These are phyloP conservation scores for Hanseniaspora thailandica DNA, from an alignment of 805 yeast genomes.

Conservation along the genomic window DNA sequence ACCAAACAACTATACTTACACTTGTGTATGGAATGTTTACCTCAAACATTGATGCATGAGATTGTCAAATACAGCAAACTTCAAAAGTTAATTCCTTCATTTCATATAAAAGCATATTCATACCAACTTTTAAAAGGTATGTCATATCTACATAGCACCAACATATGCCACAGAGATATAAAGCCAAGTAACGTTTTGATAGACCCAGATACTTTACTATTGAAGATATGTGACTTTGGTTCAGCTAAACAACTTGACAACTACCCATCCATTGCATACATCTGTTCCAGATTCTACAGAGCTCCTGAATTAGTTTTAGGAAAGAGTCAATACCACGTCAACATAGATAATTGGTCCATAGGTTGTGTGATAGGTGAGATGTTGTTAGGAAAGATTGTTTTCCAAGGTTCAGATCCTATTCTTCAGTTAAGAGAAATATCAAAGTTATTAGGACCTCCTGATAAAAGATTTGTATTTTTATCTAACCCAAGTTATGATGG, in stretches of 20 bases:
- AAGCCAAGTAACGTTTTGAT: conserved; percentile 74
- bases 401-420: conserved; percentile 84
- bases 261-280: conserved; percentile 86
- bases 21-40: conserved; percentile 77
- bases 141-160: conserved; percentile 69
- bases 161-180: conserved; percentile 73
- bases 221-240: conserved; percentile 78
- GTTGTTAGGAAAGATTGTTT: conserved; percentile 84
- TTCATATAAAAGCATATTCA: conserved; percentile 64
- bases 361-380: conserved; percentile 96
- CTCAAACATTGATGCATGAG: conserved; percentile 67
- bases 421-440: conserved; percentile 84
- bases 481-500: conserved; percentile 69
- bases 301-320: conserved; percentile 96
- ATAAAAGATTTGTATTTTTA: conserved; percentile 54
- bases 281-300: conserved; percentile 88
- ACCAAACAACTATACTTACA: conserved; percentile 46
- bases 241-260: conserved; percentile 69
- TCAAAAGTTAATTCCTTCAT: conserved; percentile 52
- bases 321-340: conserved; percentile 71
- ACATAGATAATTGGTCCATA: conserved; percentile 94
- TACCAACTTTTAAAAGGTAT: conserved; percentile 74
- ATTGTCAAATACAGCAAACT: conserved; percentile 55
- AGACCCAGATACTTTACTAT: conserved; percentile 52
- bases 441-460: conserved; percentile 83